phyloP scores from a whole-genome alignment of 2,329 filamentous ascomycete species.

The Bipolaris victoriae region DNA sequence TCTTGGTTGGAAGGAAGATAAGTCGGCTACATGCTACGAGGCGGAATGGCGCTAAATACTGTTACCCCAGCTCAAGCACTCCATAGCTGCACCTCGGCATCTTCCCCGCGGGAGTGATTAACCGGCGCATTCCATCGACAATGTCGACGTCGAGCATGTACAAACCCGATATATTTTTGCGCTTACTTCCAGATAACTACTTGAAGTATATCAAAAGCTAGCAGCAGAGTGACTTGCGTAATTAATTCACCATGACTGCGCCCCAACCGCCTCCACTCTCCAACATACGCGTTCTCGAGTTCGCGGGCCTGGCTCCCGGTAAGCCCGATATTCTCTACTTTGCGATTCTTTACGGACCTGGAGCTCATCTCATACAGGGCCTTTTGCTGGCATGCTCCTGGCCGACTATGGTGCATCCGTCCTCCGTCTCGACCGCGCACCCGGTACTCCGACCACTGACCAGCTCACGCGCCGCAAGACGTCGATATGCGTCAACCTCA shows the following conservation, averaged over 20 bases:
- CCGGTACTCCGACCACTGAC: constrained; percentile 67
- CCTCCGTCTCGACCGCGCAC: constrained; percentile 77
- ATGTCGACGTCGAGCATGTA: constrained; percentile 41
- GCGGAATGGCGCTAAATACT: no score
- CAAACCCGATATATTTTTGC: neutral
- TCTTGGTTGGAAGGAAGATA: neutral
- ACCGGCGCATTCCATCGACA: constrained; percentile 30
- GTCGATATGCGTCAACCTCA: constrained; percentile 81
- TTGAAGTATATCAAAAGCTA: constrained; percentile 2
- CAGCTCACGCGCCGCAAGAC: constrained; percentile 80
- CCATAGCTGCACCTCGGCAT: constrained; percentile 39
- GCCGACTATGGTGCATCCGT: constrained; percentile 86
- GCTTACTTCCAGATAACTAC: neutral
- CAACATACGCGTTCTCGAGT: constrained; percentile 67
- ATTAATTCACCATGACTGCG: constrained; percentile 29
- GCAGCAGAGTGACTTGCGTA: neutral
- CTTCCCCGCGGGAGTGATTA: constrained; percentile 43
- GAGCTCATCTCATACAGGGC: constrained; percentile 60
- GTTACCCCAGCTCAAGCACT: neutral
- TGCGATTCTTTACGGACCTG: neutral
- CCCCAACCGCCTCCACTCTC: constrained; percentile 57
- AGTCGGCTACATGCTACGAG: neutral
- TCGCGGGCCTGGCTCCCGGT: constrained; percentile 68
- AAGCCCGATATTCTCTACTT: constrained; percentile 12
- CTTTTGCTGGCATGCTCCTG: constrained; percentile 83